Evolutionary conservation across 805 yeast species (phyloP).

Genomic region (Brettanomyces naardenensis): DNA sequence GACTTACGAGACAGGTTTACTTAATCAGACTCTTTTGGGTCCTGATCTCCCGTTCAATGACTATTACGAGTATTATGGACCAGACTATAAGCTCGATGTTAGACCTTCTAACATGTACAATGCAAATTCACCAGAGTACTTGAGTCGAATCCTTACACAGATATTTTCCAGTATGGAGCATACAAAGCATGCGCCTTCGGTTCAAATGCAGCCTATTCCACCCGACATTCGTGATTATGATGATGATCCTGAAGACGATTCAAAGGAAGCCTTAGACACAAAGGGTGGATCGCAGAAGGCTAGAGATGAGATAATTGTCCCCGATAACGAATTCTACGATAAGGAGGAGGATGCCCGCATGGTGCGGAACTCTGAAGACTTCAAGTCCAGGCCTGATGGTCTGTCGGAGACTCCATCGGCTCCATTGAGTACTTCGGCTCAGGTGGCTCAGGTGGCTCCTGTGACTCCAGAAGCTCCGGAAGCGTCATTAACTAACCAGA

Average conservation of each 20-base stretch:
- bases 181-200: slow-evolving; percentile 96
- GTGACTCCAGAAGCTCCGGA: background rate
- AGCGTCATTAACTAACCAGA: background rate
- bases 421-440: background rate
- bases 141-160: slow-evolving; percentile 74
- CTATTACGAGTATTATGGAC: slow-evolving; percentile 95
- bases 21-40: slow-evolving; percentile 73
- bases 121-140: slow-evolving; percentile 88
- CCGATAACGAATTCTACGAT: slow-evolving; percentile 73
- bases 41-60: slow-evolving; percentile 85
- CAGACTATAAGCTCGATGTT: slow-evolving; percentile 91
- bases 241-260: slow-evolving; percentile 75
- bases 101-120: slow-evolving; percentile 95
- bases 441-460: background rate
- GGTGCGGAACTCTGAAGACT: slow-evolving; percentile 17
- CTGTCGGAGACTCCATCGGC: slow-evolving; percentile 18
- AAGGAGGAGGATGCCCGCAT: slow-evolving; percentile 40
- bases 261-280: slow-evolving; percentile 71
- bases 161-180: slow-evolving; percentile 73
- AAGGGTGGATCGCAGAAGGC: slow-evolving; percentile 87
- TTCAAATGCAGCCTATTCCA: slow-evolving; percentile 86
- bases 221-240: slow-evolving; percentile 80
- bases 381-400: slow-evolving; percentile 20
- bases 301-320: slow-evolving; percentile 64
- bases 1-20: slow-evolving; percentile 88